Conservation (phyloP, 805 yeast species). For the Lipomyces yamanashiensis region DNA sequence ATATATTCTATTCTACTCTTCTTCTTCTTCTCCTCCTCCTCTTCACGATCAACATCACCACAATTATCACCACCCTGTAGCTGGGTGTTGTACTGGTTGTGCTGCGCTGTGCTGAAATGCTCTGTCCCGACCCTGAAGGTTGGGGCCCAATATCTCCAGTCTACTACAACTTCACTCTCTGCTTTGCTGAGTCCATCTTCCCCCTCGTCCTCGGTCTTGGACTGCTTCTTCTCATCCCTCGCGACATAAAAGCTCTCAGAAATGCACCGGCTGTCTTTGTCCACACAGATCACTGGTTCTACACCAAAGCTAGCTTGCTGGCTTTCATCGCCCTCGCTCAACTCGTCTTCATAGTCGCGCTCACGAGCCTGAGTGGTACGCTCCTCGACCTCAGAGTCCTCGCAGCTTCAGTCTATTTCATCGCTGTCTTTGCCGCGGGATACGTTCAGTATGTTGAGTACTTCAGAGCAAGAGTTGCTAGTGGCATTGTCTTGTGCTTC, state of each 20-base stretch:
- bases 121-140: constrained; percentile 41
- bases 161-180: constrained; percentile 43
- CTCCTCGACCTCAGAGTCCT: constrained; percentile 43
- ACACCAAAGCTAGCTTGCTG: constrained; percentile 5
- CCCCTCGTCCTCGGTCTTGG: constrained; percentile 41
- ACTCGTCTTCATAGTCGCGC: constrained; percentile 14
- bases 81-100: no score
- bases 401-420: constrained; percentile 48
- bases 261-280: constrained; percentile 8
- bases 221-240: constrained; percentile 15
- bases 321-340: constrained; percentile 16
- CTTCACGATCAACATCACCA: no score
- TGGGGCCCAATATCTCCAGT: constrained; percentile 47
- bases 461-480: constrained; percentile 64
- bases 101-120: not conserved
- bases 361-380: constrained; percentile 39
- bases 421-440: constrained; percentile 51
- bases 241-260: constrained; percentile 18
- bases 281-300: constrained; percentile 11
- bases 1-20: no score
- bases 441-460: constrained; percentile 71
- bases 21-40: no score
- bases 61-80: no score
- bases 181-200: constrained; percentile 47
- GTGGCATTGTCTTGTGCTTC: constrained; percentile 68